Percentiles rank a stretch among this genome's conserved stretches.
Conservation (phyloP, 2,329 filamentous ascomycete species). For the Camptophora hylomeconis region DNA sequence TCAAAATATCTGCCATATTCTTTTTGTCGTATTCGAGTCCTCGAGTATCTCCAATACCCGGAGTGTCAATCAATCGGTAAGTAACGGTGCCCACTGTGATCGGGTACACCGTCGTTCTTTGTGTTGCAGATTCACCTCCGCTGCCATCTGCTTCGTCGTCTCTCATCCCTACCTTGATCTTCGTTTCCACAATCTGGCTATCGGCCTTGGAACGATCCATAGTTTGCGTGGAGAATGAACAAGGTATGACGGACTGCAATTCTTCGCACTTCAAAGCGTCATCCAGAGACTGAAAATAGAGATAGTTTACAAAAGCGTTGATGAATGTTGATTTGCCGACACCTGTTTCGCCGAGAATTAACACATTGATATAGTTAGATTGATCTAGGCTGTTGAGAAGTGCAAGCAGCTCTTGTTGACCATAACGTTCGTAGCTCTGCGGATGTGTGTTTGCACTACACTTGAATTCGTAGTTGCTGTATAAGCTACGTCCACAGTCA, state of each 20-base stretch:
- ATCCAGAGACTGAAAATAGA: constrained; percentile 26
- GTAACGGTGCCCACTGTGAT: constrained; percentile 19
- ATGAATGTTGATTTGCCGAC: constrained; percentile 39
- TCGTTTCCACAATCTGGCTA: constrained; percentile 18
- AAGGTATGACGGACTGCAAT: constrained; percentile 27
- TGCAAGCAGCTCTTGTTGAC: constrained; percentile 10
- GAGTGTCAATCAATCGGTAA: constrained; percentile 31
- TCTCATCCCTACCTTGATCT: constrained; percentile 21
- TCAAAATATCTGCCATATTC: constrained; percentile 30
- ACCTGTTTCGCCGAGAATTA: constrained; percentile 36
- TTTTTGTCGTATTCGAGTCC: constrained; percentile 25
- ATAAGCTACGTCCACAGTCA: constrained; percentile 23
- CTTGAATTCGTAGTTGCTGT: constrained; percentile 20
- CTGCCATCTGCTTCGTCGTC: constrained; percentile 23
- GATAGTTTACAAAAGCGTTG: constrained; percentile 36
- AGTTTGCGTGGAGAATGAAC: constrained; percentile 25
- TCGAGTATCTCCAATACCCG: constrained; percentile 30
- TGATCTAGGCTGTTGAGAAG: constrained; percentile 17
- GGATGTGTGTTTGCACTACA: constrained; percentile 21
- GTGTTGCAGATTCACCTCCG: constrained; percentile 26
- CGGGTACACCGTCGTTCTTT: constrained; percentile 23
- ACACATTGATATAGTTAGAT: constrained; percentile 27
- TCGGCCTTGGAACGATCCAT: constrained; percentile 18
- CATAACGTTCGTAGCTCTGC: constrained; percentile 12
- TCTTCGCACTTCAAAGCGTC: constrained; percentile 23